These are phyloP conservation scores for Blastomyces emzantsi DNA, from an alignment of 2,329 filamentous ascomycete species.

Conservation along the genomic window DNA sequence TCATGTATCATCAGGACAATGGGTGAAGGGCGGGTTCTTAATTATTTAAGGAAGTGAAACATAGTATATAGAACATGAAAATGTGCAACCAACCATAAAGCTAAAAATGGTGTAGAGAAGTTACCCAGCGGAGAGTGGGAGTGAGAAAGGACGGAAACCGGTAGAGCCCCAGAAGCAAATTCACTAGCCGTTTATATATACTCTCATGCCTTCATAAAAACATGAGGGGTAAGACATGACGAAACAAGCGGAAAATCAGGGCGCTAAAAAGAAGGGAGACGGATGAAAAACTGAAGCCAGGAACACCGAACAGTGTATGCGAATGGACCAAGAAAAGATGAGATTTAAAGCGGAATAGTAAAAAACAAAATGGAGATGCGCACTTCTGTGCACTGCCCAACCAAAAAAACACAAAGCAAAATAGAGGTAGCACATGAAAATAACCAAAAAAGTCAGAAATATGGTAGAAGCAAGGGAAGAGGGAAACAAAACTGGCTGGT, in stretches of 20 bases:
- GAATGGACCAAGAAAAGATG: background rate
- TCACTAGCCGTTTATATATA: background rate
- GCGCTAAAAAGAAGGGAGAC: background rate
- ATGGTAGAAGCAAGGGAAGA: slow-evolving; percentile 14
- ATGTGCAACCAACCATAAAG: background rate
- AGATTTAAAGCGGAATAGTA: slow-evolving; percentile 11
- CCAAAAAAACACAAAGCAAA: slow-evolving; percentile 17
- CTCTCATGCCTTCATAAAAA: background rate
- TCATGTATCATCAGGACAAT: background rate
- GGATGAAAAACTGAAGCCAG: background rate
- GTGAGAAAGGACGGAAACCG: background rate
- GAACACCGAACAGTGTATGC: background rate
- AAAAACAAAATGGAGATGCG: slow-evolving; percentile 29
- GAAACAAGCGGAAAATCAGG: background rate
- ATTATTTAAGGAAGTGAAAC: background rate
- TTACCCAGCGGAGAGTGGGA: too few species aligned
- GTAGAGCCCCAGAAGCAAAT: background rate
- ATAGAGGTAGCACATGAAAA: slow-evolving; percentile 9
- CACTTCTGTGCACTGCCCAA: slow-evolving; percentile 38
- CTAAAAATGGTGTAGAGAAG: background rate
- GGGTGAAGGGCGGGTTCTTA: too few species aligned
- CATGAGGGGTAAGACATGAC: background rate
- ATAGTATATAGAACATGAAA: background rate
- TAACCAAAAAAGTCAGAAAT: slow-evolving; percentile 17
- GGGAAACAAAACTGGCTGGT: slow-evolving; percentile 16